These are phyloP conservation scores for Epichloe sylvatica DNA, from an alignment of 2,329 filamentous ascomycete species.

Conservation along the genomic window DNA sequence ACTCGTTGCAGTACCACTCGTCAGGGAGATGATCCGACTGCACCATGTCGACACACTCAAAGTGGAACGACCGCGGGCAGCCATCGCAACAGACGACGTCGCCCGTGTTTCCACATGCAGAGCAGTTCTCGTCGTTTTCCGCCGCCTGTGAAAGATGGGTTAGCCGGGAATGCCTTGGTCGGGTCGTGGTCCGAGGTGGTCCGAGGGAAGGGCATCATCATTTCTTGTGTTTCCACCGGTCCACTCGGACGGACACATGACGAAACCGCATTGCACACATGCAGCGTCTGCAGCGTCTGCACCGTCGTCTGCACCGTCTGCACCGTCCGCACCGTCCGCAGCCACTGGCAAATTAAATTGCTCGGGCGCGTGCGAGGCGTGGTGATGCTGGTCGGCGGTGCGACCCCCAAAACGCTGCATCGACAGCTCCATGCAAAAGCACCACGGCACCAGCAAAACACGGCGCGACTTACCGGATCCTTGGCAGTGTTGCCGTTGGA, in stretches of 20 bases:
- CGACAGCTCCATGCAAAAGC: background rate
- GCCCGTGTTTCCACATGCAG: conserved; percentile 69
- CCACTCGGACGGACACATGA: background rate
- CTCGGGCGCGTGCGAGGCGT: background rate
- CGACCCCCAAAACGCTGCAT: background rate
- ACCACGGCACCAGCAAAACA: background rate
- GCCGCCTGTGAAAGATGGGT: conserved; percentile 18
- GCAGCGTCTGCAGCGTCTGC: background rate
- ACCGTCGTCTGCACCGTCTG: background rate
- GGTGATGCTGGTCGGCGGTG: conserved; percentile 1
- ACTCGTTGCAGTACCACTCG: conserved; percentile 77
- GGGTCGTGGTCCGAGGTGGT: too few species aligned
- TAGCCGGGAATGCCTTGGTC: conserved; percentile 14
- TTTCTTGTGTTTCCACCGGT: background rate
- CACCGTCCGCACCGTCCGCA: background rate
- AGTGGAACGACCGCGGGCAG: conserved; percentile 81
- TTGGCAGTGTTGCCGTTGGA: conserved; percentile 36
- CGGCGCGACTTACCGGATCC: conserved; percentile 35
- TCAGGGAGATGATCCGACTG: conserved; percentile 52
- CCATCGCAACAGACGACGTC: conserved; percentile 88
- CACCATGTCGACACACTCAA: conserved; percentile 73
- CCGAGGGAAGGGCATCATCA: background rate
- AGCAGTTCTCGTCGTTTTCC: conserved; percentile 85
- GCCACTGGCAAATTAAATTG: conserved; percentile 1
- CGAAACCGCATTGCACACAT: conserved; percentile 1